phyloP scores from a whole-genome alignment of 805 yeast genomes.

The Candida ulmi region DNA sequence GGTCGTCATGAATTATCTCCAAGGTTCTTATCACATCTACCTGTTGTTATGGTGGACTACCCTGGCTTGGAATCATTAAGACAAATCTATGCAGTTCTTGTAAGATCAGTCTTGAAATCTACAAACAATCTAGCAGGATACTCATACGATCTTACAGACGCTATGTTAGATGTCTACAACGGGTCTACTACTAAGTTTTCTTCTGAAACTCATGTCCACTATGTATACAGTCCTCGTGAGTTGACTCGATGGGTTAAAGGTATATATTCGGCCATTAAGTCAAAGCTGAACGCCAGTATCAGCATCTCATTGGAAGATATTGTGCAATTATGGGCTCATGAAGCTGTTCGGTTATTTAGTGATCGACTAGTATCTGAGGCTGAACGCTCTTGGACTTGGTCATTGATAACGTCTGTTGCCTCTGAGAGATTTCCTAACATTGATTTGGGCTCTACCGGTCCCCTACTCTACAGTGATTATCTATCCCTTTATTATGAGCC shows the following conservation, averaged over 20 bases:
- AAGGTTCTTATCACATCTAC: constrained; percentile 62
- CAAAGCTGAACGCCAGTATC: constrained; percentile 28
- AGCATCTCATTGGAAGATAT: constrained; percentile 36
- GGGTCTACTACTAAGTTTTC: constrained; percentile 37
- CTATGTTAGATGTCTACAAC: constrained; percentile 63
- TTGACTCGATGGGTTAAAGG: constrained; percentile 84
- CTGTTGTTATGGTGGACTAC: constrained; percentile 70
- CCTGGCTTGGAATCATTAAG: constrained; percentile 59
- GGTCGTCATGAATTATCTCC: constrained; percentile 58
- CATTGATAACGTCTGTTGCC: constrained; percentile 30
- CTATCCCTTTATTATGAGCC: constrained; percentile 55
- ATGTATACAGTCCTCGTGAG: constrained; percentile 85
- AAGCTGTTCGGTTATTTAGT: constrained; percentile 68
- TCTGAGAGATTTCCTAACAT: constrained; percentile 40
- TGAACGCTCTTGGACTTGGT: constrained; percentile 47
- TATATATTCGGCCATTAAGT: constrained; percentile 41
- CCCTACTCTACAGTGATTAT: constrained; percentile 74
- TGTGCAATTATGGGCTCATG: constrained; percentile 72
- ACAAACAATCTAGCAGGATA: constrained; percentile 58
- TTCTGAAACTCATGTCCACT: constrained; percentile 42
- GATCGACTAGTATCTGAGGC: constrained; percentile 53
- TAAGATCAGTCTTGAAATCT: constrained; percentile 47
- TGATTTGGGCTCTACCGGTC: constrained; percentile 32
- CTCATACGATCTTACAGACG: constrained; percentile 43
- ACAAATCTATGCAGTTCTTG: constrained; percentile 63